Percentiles rank a stretch among this genome's conserved stretches.
Conservation (phyloP, 805 yeast species). For the Priceomyces carsonii region DNA sequence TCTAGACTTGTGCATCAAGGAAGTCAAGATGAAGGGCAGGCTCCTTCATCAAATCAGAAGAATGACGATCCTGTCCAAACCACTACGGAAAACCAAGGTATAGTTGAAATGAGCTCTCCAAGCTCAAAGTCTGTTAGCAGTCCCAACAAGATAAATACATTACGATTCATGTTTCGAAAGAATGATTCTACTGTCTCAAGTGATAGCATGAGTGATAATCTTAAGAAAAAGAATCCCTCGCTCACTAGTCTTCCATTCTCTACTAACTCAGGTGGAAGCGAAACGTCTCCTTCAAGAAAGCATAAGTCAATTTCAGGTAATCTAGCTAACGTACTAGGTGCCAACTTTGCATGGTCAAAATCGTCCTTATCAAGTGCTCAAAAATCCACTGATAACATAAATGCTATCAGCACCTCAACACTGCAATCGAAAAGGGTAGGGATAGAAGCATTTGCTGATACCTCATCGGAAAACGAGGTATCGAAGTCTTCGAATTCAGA, state of each 20-base stretch:
- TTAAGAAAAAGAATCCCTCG: conserved; percentile 5
- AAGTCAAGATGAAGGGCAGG: conserved; percentile 1
- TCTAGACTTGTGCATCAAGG: too few species aligned
- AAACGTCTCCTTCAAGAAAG: conserved; percentile 3
- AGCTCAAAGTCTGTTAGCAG: conserved; percentile 1
- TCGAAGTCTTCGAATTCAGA: conserved; percentile 9
- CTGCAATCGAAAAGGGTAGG: conserved; percentile 1
- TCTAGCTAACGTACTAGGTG: conserved; percentile 14
- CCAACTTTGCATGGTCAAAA: conserved; percentile 21
- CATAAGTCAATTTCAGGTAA: neutral
- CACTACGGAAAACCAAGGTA: too few species aligned
- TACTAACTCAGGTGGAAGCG: neutral
- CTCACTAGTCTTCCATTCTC: conserved; percentile 1
- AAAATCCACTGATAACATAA: too few species aligned
- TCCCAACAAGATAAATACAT: conserved; percentile 10
- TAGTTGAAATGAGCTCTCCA: too few species aligned
- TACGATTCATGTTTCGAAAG: conserved; percentile 23
- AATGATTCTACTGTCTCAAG: conserved; percentile 23
- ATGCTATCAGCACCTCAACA: too few species aligned
- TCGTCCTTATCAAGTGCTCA: conserved; percentile 14
- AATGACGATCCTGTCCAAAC: too few species aligned
- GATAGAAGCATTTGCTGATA: conserved; percentile 42
- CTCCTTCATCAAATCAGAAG: neutral
- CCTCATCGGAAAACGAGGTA: conserved; percentile 20
- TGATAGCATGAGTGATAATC: conserved; percentile 24